These are phyloP conservation scores for Sphaerostilbella broomeana DNA, from an alignment of 2,329 filamentous ascomycete species.

Conservation along the genomic window DNA sequence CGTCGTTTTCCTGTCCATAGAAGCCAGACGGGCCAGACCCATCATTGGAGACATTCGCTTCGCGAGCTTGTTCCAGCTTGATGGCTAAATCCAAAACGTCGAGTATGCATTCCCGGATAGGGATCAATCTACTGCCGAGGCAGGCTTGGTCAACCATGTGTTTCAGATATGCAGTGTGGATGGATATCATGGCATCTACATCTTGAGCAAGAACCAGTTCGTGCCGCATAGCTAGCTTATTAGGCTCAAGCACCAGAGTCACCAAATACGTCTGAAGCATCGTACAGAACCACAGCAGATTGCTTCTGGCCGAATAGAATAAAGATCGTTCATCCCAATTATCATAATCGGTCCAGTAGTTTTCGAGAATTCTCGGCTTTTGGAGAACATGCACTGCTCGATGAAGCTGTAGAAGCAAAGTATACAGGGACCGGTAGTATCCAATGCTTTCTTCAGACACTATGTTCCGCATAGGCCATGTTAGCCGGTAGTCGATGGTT, in stretches of 20 bases:
- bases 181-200: slow-evolving; percentile 71
- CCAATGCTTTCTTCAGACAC: slow-evolving; percentile 57
- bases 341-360: slow-evolving; percentile 31
- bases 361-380: slow-evolving; percentile 40
- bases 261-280: slow-evolving; percentile 70
- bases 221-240: slow-evolving; percentile 48
- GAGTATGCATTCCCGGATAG: slow-evolving; percentile 67
- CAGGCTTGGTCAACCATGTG: slow-evolving; percentile 62
- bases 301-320: slow-evolving; percentile 58
- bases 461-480: slow-evolving; percentile 65
- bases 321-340: slow-evolving; percentile 37
- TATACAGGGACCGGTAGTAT: slow-evolving; percentile 66
- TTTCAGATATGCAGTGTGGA: slow-evolving; percentile 59
- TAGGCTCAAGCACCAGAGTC: slow-evolving; percentile 61
- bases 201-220: slow-evolving; percentile 58
- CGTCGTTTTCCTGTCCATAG: slow-evolving; percentile 27
- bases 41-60: slow-evolving; percentile 20
- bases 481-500: slow-evolving; percentile 60
- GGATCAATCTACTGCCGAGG: slow-evolving; percentile 59
- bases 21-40: slow-evolving; percentile 4
- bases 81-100: slow-evolving; percentile 70
- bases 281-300: slow-evolving; percentile 71
- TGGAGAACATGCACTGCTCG: slow-evolving; percentile 63
- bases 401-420: slow-evolving; percentile 69
- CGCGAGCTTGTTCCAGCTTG: slow-evolving; percentile 56